phyloP scores from a whole-genome alignment of 176 grass and related monocot genomes.

The Olyra latifolia region DNA sequence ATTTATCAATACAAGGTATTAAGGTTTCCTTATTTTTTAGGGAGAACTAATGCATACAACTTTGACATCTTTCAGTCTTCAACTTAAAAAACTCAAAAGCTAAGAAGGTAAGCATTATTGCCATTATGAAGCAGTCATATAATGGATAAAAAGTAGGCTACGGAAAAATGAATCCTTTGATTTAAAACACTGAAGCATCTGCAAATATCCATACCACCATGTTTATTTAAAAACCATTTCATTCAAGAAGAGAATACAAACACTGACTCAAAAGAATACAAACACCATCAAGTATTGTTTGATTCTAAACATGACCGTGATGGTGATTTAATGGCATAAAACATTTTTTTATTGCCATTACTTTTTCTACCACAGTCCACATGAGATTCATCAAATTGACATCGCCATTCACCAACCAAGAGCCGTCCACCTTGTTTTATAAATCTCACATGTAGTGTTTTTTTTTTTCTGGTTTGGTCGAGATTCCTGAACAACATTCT shows the following conservation, averaged over 20 bases:
- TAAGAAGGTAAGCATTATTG: neutral
- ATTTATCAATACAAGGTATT: neutral
- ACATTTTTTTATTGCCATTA: neutral
- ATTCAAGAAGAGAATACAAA: no score
- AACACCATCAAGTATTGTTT: neutral
- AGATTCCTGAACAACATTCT: constrained; percentile 16
- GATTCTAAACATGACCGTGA: neutral
- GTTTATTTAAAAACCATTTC: no score
- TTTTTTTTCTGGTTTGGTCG: constrained; percentile 5
- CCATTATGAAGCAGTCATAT: neutral
- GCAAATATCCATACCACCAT: neutral
- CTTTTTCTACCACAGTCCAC: neutral
- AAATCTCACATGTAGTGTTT: constrained; percentile 12
- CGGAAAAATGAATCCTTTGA: neutral
- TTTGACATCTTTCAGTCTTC: neutral
- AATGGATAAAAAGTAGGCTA: neutral
- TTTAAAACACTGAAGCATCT: neutral
- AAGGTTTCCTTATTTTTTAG: neutral
- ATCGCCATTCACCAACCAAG: neutral
- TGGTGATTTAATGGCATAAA: neutral
- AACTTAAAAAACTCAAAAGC: neutral
- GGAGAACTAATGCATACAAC: constrained; percentile 11
- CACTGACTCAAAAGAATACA: neutral
- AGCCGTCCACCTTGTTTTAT: neutral
- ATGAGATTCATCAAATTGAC: neutral